Conservation (phyloP, 2,329 filamentous ascomycete genomes). For the Celoporthe dispersa region DNA sequence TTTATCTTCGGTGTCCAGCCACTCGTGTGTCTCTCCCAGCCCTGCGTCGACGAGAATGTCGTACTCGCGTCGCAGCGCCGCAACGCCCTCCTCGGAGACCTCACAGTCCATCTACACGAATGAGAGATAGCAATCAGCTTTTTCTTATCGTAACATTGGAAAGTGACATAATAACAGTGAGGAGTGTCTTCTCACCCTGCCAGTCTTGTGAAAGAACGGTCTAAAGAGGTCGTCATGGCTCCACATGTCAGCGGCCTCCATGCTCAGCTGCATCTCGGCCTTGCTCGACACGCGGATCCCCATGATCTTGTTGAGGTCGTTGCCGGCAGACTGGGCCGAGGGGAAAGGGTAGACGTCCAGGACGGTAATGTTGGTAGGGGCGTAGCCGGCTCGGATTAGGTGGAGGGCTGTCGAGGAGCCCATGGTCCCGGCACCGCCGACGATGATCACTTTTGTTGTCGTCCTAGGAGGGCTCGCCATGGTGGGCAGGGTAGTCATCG, state of each 20-base stretch:
- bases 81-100: constrained; percentile 39
- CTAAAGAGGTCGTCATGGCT: constrained; percentile 47
- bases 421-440: constrained; percentile 54
- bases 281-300: constrained; percentile 41
- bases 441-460: constrained; percentile 41
- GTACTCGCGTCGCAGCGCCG: constrained; percentile 40
- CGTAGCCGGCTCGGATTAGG: constrained; percentile 48
- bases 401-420: constrained; percentile 53
- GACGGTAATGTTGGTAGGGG: constrained; percentile 48
- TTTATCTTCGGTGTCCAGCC: constrained; percentile 49
- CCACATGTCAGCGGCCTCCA: constrained; percentile 46
- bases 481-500: background rate
- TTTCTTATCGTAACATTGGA: background rate
- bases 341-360: constrained; percentile 52
- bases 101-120: constrained; percentile 39
- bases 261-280: constrained; percentile 39
- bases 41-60: constrained; percentile 39
- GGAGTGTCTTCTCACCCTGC: constrained; percentile 38
- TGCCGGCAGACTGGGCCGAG: constrained; percentile 50
- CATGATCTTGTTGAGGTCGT: constrained; percentile 54
- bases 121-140: background rate
- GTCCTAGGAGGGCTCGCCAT: background rate
- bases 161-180: background rate
- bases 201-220: constrained; percentile 49
- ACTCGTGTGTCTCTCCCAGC: constrained; percentile 48